Conservation (phyloP, 2,329 filamentous ascomycete genomes). For the Colletotrichum chrysophilum region DNA sequence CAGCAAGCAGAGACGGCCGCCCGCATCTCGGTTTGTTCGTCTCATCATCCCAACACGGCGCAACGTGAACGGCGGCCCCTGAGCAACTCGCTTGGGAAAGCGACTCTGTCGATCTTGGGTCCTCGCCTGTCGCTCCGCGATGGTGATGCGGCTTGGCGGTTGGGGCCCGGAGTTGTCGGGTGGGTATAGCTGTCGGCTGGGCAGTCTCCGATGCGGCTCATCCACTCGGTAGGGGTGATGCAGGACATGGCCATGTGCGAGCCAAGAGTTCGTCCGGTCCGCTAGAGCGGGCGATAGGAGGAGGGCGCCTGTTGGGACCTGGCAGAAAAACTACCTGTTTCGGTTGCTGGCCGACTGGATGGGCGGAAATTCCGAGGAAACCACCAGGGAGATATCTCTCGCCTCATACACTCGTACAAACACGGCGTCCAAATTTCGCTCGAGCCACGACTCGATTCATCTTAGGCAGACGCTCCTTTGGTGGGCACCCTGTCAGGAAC, state of each 20-base stretch:
- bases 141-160: conserved; percentile 11
- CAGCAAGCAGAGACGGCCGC: neutral
- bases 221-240: neutral
- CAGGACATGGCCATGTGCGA: neutral
- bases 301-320: neutral
- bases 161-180: neutral
- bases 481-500: neutral
- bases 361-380: neutral
- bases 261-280: conserved; percentile 13
- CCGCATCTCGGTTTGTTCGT: neutral
- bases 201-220: neutral
- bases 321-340: neutral
- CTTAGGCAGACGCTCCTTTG: rapidly evolving
- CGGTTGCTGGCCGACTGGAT: neutral
- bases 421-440: rapidly evolving
- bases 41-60: neutral
- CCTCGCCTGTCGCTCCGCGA: neutral
- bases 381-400: neutral
- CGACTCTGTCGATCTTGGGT: neutral
- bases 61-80: neutral
- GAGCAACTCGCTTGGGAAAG: neutral
- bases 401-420: neutral
- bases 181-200: conserved; percentile 1
- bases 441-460: neutral
- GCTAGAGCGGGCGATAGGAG: neutral